Conservation (phyloP, 1,284 basidiomycete species). For the Cryptococcus sp. region DNA sequence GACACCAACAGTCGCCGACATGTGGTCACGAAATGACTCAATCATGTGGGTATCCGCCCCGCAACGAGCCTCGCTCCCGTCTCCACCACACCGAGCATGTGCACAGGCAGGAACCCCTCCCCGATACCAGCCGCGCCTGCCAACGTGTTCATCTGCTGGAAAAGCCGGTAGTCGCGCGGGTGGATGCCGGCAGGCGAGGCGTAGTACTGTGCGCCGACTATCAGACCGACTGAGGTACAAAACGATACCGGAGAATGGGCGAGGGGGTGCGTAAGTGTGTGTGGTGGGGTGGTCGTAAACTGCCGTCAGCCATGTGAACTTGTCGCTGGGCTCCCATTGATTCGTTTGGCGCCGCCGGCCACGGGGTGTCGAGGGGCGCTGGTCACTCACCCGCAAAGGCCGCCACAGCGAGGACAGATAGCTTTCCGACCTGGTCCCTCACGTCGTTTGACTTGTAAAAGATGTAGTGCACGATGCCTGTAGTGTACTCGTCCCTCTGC, state of each 20-base stretch:
- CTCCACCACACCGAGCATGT: slow-evolving; percentile 24
- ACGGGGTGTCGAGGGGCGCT: background rate
- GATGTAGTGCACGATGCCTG: slow-evolving; percentile 25
- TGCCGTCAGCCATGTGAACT: background rate
- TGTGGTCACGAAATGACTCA: too few relatives aligned
- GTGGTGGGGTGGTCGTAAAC: background rate
- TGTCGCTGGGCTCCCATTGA: too few relatives aligned
- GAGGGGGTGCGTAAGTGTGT: too few relatives aligned
- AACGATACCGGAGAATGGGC: too few relatives aligned
- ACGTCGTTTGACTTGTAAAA: slow-evolving; percentile 17
- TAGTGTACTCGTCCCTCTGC: slow-evolving; percentile 11
- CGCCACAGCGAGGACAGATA: slow-evolving; percentile 23
- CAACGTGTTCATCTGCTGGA: slow-evolving; percentile 34
- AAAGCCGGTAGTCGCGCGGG: slow-evolving; percentile 31
- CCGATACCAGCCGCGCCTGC: slow-evolving; percentile 30
- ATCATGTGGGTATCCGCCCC: slow-evolving; percentile 14
- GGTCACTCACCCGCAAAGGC: slow-evolving; percentile 28
- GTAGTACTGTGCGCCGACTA: slow-evolving; percentile 24
- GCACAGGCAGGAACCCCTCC: slow-evolving; percentile 34
- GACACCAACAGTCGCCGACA: too few relatives aligned
- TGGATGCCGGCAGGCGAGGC: slow-evolving; percentile 19
- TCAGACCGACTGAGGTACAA: slow-evolving; percentile 26
- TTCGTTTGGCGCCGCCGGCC: too few relatives aligned
- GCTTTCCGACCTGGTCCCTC: slow-evolving; percentile 16
- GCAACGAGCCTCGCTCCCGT: slow-evolving; percentile 27